phyloP scores from a whole-genome alignment of 169 alveolate species.

The Cystoisospora suis region DNA sequence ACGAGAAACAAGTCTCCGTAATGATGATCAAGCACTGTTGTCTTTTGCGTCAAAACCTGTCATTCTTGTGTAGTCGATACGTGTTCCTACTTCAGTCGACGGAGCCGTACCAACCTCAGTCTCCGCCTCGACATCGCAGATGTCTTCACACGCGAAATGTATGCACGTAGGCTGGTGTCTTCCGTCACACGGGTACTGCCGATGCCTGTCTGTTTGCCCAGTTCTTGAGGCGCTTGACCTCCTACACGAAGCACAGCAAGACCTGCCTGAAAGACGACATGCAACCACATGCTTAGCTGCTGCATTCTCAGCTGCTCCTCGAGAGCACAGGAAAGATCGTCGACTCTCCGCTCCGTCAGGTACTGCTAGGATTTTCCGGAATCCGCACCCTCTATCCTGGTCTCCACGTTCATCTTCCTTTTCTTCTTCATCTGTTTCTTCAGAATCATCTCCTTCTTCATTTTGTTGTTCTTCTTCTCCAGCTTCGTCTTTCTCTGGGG shows the following conservation, averaged over 20 bases:
- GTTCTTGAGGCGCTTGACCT: background rate
- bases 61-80: no score
- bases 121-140: no score
- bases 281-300: background rate
- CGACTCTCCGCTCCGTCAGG: conserved; percentile 9
- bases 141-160: no score
- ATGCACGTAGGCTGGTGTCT: no score
- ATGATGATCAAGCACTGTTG: no score
- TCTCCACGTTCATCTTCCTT: background rate
- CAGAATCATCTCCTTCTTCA: background rate
- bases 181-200: no score
- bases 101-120: no score
- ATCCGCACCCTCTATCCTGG: background rate
- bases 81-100: no score
- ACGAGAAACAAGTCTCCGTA: no score
- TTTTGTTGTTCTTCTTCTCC: background rate
- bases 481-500: background rate
- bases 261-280: conserved; percentile 13
- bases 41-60: no score
- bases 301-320: background rate
- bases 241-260: background rate
- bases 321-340: background rate
- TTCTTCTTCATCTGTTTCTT: background rate
- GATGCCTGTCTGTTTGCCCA: no score
- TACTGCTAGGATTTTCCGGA: background rate